Evolutionary conservation across 805 yeast genomes (phyloP).

Genomic region (Barnettozyma sucrosica): DNA sequence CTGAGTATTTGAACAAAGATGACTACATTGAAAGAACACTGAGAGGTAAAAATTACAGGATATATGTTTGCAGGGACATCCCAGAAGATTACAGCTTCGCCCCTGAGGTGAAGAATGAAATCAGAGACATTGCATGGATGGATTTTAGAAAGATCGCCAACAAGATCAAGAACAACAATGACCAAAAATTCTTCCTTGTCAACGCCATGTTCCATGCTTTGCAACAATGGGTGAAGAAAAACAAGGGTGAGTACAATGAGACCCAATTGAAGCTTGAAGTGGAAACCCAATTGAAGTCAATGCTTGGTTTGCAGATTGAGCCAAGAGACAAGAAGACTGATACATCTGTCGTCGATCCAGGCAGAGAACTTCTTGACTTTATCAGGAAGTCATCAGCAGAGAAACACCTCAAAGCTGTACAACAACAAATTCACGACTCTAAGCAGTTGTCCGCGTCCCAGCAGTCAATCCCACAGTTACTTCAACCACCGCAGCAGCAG

Average conservation of each 20-base stretch:
- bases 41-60: conserved; percentile 77
- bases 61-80: conserved; percentile 70
- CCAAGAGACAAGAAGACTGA: conserved; percentile 29
- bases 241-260: conserved; percentile 44
- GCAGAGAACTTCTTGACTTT: conserved; percentile 67
- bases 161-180: conserved; percentile 23
- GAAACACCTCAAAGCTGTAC: conserved; percentile 17
- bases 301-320: conserved; percentile 50
- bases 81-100: conserved; percentile 70
- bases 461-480: conserved; percentile 5
- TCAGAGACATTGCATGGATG: conserved; percentile 75
- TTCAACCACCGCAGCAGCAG: conserved; percentile 3
- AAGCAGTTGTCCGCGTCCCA: conserved; percentile 4
- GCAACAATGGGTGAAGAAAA: conserved; percentile 48
- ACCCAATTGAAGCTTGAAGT: conserved; percentile 57
- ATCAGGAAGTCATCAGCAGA: conserved; percentile 42
- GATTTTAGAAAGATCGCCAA: conserved; percentile 41
- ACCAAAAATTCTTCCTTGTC: conserved; percentile 31
- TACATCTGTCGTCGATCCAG: conserved; percentile 49
- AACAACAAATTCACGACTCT: conserved; percentile 8
- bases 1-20: conserved; percentile 57
- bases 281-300: conserved; percentile 55
- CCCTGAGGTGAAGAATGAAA: conserved; percentile 86
- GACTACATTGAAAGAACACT: conserved; percentile 79
- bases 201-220: conserved; percentile 37